These are phyloP conservation scores for Scedosporium aurantiacum DNA, from an alignment of 2,329 filamentous ascomycete genomes.

Conservation along the genomic window DNA sequence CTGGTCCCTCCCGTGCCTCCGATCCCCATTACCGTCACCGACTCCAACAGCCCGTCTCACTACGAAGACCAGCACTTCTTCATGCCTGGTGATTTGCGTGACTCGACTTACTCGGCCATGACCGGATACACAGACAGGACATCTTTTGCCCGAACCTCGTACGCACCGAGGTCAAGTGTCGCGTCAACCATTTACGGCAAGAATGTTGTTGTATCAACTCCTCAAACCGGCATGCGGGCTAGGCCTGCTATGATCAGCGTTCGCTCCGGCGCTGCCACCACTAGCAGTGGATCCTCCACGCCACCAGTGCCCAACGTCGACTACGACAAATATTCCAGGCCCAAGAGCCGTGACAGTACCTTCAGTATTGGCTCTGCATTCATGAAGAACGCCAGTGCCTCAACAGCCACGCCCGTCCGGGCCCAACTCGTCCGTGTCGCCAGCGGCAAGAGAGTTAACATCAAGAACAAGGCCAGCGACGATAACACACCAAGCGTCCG, in stretches of 20 bases:
- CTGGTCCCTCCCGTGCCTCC: constrained; percentile 89
- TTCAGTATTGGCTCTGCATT: constrained; percentile 61
- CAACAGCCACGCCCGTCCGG: constrained; percentile 44
- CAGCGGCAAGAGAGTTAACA: constrained; percentile 28
- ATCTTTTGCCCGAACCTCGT: constrained; percentile 48
- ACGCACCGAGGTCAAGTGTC: constrained; percentile 58
- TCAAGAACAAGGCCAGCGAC: constrained; percentile 12
- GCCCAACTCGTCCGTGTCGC: constrained; percentile 51
- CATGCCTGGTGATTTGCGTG: constrained; percentile 77
- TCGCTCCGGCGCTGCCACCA: constrained; percentile 51
- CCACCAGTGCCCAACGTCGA: constrained; percentile 68
- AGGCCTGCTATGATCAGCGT: constrained; percentile 92
- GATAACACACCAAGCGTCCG: constrained; percentile 8
- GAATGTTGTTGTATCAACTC: constrained; percentile 71
- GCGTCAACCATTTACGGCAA: constrained; percentile 91
- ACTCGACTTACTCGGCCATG: constrained; percentile 78
- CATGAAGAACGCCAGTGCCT: constrained; percentile 50
- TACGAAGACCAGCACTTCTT: constrained; percentile 84
- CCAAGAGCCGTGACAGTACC: constrained; percentile 43
- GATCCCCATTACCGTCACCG: constrained; percentile 59
- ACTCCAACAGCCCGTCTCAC: constrained; percentile 35
- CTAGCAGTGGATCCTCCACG: constrained; percentile 39
- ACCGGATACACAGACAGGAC: constrained; percentile 53
- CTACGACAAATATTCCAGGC: constrained; percentile 44
- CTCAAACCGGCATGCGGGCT: constrained; percentile 75